Evolutionary conservation across 129 eudicot genomes (phyloP).

Genomic region (Artemisia annua): DNA sequence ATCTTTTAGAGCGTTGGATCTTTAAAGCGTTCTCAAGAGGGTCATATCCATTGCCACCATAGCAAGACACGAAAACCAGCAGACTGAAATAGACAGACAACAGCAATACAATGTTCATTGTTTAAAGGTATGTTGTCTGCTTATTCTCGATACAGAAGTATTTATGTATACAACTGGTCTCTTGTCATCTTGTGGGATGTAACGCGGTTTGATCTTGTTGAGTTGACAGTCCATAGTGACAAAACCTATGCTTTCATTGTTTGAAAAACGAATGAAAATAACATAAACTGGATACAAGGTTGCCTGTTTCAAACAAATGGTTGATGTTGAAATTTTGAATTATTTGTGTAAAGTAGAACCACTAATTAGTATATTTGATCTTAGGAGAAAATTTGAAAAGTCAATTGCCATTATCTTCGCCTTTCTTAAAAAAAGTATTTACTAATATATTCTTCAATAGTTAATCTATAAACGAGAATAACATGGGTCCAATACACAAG

Average conservation of each 20-base stretch:
- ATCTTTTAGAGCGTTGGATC: constrained; percentile 30
- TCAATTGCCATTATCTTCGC: neutral
- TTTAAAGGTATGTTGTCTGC: neutral
- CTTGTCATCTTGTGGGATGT: constrained; percentile 11
- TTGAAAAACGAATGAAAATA: neutral
- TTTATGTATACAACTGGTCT: constrained; percentile 15
- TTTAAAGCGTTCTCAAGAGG: constrained; percentile 36
- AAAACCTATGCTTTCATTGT: constrained; percentile 32
- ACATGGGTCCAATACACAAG: too few species aligned
- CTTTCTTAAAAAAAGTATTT: too few species aligned
- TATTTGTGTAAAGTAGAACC: neutral
- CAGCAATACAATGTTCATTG: constrained; percentile 35
- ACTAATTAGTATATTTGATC: neutral
- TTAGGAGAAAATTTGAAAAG: neutral
- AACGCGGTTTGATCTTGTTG: constrained; percentile 19
- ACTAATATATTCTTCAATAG: too few species aligned
- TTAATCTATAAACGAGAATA: too few species aligned
- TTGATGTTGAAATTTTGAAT: constrained; percentile 2
- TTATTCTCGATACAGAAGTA: neutral
- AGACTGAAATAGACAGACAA: constrained; percentile 35
- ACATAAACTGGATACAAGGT: constrained; percentile 18
- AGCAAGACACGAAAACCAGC: constrained; percentile 32
- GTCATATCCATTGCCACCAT: constrained; percentile 35
- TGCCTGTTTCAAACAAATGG: constrained; percentile 13
- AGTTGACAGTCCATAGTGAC: constrained; percentile 10